These are phyloP conservation scores for Alternaria brassicicola DNA, from an alignment of 2,329 filamentous ascomycete genomes.

Conservation along the genomic window DNA sequence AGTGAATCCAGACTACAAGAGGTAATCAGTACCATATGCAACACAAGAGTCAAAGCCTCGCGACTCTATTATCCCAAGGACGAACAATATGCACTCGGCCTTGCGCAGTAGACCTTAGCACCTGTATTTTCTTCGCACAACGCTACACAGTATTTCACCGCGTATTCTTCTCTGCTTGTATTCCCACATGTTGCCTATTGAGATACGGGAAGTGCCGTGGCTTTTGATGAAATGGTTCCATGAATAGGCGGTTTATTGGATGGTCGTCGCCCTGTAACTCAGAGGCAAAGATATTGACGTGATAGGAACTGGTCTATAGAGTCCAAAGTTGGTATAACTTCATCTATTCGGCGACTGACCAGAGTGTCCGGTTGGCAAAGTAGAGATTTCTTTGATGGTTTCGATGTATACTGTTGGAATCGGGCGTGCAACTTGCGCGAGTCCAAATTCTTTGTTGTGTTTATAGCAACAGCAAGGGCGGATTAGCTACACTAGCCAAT, in stretches of 20 bases:
- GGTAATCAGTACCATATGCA: background rate
- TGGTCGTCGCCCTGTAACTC: background rate
- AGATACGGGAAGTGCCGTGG: background rate
- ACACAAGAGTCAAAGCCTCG: background rate
- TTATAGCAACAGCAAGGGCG: constrained; percentile 1
- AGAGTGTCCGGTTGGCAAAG: background rate
- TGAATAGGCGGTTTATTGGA: background rate
- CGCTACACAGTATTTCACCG: background rate
- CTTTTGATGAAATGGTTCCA: background rate
- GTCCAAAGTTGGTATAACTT: background rate
- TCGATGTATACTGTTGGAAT: background rate
- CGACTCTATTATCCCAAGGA: background rate
- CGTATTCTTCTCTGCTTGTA: background rate
- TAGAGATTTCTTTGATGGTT: background rate
- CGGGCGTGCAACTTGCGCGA: background rate
- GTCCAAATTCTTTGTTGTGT: background rate
- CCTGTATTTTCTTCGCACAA: background rate
- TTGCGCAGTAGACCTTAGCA: background rate
- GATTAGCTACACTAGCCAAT: background rate
- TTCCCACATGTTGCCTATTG: background rate
- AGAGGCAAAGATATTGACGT: background rate
- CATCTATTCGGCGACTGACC: background rate
- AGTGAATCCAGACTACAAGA: background rate
- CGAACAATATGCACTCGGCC: background rate
- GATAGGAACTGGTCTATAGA: background rate